Evolutionary conservation across 129 eudicot genomes (phyloP), one percentile per base, ranked within the genome.

Genomic region (Arctium minus): DNA sequence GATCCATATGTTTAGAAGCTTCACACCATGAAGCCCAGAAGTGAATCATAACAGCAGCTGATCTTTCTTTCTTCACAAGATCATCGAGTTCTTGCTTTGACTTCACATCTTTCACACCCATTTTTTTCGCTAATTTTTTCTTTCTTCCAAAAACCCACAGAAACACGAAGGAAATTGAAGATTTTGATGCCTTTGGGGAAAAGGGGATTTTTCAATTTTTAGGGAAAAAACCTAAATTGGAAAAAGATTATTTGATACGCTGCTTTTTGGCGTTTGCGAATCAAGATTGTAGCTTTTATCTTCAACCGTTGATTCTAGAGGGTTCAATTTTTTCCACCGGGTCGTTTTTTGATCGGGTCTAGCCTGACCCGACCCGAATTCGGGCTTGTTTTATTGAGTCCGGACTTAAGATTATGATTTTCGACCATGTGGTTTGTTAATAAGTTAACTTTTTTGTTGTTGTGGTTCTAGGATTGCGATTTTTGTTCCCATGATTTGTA

Each of bases 1-100:
- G 93, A 90, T 96, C 99, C 99, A 96, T 93, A 56, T 93, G 99
- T 82, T 93, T 96, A 31, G 98, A 96, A 53, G 99, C 96, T 44
- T 96, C 99, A 75, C 99, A 96, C 99, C 99, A 96, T 13, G 92
- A 86, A 29, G 99, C 99, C 99, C 99, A 96, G 84, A 96, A 93
- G 92, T 96, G 98, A 32, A 96, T 33, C 77, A 93, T 86, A 5
- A 86, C 92, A 31, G 96, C 92, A 31, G 96, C 76, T 31, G 80
- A 36, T 0, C 97, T 92, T 35, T 87, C 85, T 7, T 73, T 73
- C 10, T 73, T 76, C n/a, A 93, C 81, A n/a, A 73, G 56, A 35
- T 78, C 36, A 68, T 93, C 96, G 12, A 96, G 88, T 82, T 96
- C 99, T 73, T 85, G 73, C 82, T 91, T 96, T 29, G 99, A 96